Percentiles rank a stretch among this genome's conserved stretches.
phyloP scores from a whole-genome alignment of 495 filamentous ascomycete genomes.

The Neurospora sp. region DNA sequence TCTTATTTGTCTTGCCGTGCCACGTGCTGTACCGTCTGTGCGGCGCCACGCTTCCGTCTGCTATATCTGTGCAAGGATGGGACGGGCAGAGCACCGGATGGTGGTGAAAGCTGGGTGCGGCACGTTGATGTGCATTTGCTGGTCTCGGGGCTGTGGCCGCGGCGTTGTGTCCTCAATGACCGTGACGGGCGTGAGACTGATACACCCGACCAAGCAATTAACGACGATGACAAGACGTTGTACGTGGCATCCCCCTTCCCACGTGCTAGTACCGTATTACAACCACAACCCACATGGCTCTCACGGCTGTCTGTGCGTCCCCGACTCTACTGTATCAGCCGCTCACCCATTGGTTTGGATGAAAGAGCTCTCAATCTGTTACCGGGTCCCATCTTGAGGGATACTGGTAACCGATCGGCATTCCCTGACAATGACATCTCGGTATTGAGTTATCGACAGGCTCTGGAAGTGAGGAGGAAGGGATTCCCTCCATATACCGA shows the following conservation, averaged over 20 bases:
- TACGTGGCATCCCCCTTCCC: background rate
- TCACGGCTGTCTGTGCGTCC: background rate
- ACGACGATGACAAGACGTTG: background rate
- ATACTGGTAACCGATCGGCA: background rate
- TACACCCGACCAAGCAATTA: background rate
- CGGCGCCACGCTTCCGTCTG: background rate
- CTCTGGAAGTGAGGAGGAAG: background rate
- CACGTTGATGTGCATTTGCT: background rate
- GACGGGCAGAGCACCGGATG: background rate
- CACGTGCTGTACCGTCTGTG: background rate
- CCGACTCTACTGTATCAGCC: background rate
- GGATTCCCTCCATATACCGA: background rate
- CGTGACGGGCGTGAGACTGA: background rate
- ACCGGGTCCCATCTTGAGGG: background rate
- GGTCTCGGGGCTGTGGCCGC: background rate
- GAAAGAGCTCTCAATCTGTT: background rate
- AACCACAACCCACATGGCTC: background rate
- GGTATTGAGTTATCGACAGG: background rate
- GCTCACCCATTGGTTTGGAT: background rate
- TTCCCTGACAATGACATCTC: background rate
- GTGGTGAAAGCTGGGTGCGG: background rate
- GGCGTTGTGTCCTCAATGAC: background rate
- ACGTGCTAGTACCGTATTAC: background rate
- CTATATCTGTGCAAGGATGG: background rate
- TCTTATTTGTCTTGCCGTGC: background rate